Evolutionary conservation across 495 filamentous ascomycete genomes (phyloP), one percentile per base, ranked within the genome.

Genomic region (Filosporella fistucella): DNA sequence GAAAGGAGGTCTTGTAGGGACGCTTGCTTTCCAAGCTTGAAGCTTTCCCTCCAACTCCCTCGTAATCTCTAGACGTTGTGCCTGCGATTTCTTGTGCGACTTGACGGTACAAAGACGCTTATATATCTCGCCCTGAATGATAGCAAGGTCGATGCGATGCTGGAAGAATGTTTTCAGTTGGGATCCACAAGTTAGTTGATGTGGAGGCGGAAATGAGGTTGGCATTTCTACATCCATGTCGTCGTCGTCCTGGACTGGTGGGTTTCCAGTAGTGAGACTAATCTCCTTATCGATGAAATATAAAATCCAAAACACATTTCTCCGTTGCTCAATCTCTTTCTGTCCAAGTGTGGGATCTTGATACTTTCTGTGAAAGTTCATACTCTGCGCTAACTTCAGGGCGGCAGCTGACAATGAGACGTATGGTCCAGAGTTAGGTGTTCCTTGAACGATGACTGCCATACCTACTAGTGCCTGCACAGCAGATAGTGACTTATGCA

Each of bases 211-310:
- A 43, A 85, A 89, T 12, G 93, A n/a, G n/a, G n/a, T n/a, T n/a
- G n/a, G 93, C 42, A 97, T 72, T 26, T 96, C 91, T 28, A 96
- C 90, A 61, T 95, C 96, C 85, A 96, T 94, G 59, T 98, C 93
- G 63, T 97, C 89, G 57, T 97, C 93, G 59, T 96, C 91, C 61
- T 96, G 93, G 12, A 88, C 85, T 16, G 90, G 91, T 14, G 93
- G 93, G 40, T 93, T 79, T 24, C 93, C 93, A 13, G 88, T 91
- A 26, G 90, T 81, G 16, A 98, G 77, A 61, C 90, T 94, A 49
- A 96, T 78, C 58, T 96, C 91, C 71, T 93, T 95, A 60, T 98
- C 93, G 23, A 96, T 68, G 65, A 91, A 79, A 61, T 97, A 98
- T 12, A 86, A 89, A 55, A 96, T 95, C 93, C 93, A 98, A 57